Conservation (phyloP, 164 flowering plant species). For the Dillenia turbinata region DNA sequence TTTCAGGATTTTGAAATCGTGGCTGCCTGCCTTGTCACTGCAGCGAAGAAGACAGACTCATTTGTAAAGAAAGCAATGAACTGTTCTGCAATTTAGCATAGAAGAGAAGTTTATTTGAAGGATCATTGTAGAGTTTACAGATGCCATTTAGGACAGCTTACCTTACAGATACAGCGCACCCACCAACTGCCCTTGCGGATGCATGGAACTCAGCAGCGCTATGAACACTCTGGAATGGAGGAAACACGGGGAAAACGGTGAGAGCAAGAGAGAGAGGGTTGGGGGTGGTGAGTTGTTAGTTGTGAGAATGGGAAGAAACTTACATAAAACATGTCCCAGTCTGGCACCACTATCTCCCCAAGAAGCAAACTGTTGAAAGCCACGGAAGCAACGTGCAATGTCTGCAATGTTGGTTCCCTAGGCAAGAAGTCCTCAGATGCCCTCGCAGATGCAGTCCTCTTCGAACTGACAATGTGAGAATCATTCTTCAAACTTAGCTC, state of each 20-base stretch:
- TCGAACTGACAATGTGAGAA: conserved; percentile 33
- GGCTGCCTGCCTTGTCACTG: conserved; percentile 67
- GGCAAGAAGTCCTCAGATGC: conserved; percentile 91
- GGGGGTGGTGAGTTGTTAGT: too few relatives aligned
- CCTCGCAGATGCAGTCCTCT: conserved; percentile 56
- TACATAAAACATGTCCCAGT: conserved; percentile 90
- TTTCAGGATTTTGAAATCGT: conserved; percentile 54
- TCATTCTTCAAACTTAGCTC: not conserved
- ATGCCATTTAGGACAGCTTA: conserved; percentile 7
- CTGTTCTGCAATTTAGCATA: not conserved
- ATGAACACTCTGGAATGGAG: conserved; percentile 50
- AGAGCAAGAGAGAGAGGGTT: too few relatives aligned
- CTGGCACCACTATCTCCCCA: conserved; percentile 75
- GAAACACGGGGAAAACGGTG: not conserved
- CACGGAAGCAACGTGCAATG: conserved; percentile 65
- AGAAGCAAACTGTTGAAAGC: conserved; percentile 72
- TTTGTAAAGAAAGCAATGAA: not conserved
- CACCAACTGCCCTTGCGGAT: conserved; percentile 63
- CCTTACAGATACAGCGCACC: conserved; percentile 77
- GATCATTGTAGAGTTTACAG: not conserved
- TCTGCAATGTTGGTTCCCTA: conserved; percentile 59
- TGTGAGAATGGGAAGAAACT: conserved; percentile 4
- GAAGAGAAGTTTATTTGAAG: not conserved
- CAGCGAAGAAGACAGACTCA: not conserved
- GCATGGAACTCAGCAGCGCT: conserved; percentile 57